Evolutionary conservation across 306 rosid genomes (phyloP), one percentile per base, ranked within the genome.

Genomic region (Biancaea sappan): DNA sequence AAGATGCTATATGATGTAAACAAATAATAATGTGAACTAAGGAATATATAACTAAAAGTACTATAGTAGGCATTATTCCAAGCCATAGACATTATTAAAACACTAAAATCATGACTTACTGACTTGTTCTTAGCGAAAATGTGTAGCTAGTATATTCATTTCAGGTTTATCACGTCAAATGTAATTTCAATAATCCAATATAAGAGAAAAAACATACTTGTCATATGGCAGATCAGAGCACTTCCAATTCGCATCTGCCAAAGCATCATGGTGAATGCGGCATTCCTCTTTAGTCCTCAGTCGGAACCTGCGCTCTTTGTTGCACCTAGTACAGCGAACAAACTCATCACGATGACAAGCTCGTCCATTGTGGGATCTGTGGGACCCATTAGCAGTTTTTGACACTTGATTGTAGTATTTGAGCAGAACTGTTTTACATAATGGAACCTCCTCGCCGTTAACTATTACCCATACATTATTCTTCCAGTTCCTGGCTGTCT

Each of bases 401-500:
- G 82, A 77, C 31, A 82, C 72, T 80, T 84, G 85, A 54, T 89
- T 87, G 84, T 84, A 90, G 89, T 87, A 91, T 66, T 88, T 89
- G 79, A 91, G 97, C 59, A 88, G 78, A 66, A 85, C 91, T 25
- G 97, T 88, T 72, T 91, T 91, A 72, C 48, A 87, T 38, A 91
- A 74, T 1, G 97, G 88, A 74, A 91, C 89, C 90, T 91, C 88
- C 80, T 91, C 91, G 44, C 94, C 97, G 44, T 91, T 75, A 46
- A 84, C 89, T 58, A 88, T 91, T 37, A 91, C 90, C 97, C 97
- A 89, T 0, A 91, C 62, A 81, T 89, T 91, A 43, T 91, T 91
- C 84, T 91, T 91, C 97, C 97, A 91, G 81, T 87, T 91, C 78
- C 92, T 84, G 15, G 94, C 88, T 2, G 94, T 87, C 73, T 91